Evolutionary conservation across 306 rosid genomes (phyloP), one percentile per base, ranked within the genome.

Genomic region (Mimosa pudica): DNA sequence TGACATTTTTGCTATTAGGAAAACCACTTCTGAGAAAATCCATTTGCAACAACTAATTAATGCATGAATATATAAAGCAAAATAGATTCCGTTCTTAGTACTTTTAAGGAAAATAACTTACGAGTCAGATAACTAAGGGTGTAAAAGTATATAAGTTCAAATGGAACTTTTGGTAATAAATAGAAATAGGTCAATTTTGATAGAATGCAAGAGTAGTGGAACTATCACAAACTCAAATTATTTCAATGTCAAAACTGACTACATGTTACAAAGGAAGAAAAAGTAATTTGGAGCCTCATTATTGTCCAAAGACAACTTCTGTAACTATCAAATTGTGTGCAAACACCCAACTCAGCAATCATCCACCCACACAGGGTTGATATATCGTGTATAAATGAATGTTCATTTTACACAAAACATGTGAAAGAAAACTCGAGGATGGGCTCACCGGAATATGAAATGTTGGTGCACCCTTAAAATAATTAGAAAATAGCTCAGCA

Each of bases 401-500:
- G 45, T 69, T 80, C 66, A 46, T 17, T 52, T 69, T 18, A 41
- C 8, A 68, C 80, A 73, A 54, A 24, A 86, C 47, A 45, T 55
- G 20, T 54, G 49, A 47, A 74, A 51, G 66, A 64, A 64, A 74
- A 71, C 62, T 78, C 64, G 55, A 70, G 71, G 74, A 44, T 49
- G 51, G 47, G 33, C 87, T 65, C 71, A 95, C 99, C 18, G 96
- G 97, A 82, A 96, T 91, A 73, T 81, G 89, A 85, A 96, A 85
- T 78, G 88, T 90, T 75, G 86, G 93, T 64, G 96, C 91, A 76
- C 88, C 82, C 52, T 84, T 86, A 81, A 90, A 93, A 89, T 88
- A 96, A 81, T 90, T 91, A 2, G 98, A 91, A 79, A 96, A 96
- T 57, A 93, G 92, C 81, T 93, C 96, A 14, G 99, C 94, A 78